Evolutionary conservation across 805 yeast genomes (phyloP).

Genomic region (Vanderwaltozyma verrucispora): DNA sequence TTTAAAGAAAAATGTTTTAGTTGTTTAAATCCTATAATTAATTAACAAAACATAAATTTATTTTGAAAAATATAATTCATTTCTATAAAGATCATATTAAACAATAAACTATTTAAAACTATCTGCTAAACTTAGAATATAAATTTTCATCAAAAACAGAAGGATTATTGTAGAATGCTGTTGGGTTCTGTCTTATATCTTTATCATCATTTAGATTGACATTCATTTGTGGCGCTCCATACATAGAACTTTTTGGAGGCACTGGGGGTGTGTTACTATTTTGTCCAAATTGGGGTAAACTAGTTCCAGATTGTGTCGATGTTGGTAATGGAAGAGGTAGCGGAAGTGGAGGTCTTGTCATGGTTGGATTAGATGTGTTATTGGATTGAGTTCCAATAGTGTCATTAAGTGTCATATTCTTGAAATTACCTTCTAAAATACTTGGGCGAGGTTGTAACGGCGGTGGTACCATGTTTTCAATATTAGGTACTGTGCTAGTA

Average conservation of each 20-base stretch:
- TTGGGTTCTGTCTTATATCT: conserved; percentile 26
- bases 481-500: neutral
- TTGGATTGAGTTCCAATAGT: too few species aligned
- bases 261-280: conserved; percentile 1
- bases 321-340: too few species aligned
- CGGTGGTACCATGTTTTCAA: conserved; percentile 2
- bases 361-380: too few species aligned
- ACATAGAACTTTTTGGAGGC: conserved; percentile 4
- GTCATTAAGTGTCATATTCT: neutral
- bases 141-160: conserved; percentile 40
- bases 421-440: conserved; percentile 1
- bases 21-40: too few species aligned
- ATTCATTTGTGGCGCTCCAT: neutral
- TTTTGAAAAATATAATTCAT: too few species aligned
- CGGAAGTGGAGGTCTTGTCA: conserved; percentile 1
- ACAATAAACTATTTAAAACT: neutral
- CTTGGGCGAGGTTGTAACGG: conserved; percentile 3
- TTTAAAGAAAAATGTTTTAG: too few species aligned
- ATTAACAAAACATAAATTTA: too few species aligned
- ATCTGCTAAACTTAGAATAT: conserved; percentile 30
- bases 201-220: conserved; percentile 13
- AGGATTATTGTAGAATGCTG: conserved; percentile 38
- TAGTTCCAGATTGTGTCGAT: conserved; percentile 1
- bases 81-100: too few species aligned
- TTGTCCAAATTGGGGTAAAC: neutral